These are phyloP conservation scores for Scutellaria minor DNA, from an alignment of 257 asterid genomes.

Conservation along the genomic window DNA sequence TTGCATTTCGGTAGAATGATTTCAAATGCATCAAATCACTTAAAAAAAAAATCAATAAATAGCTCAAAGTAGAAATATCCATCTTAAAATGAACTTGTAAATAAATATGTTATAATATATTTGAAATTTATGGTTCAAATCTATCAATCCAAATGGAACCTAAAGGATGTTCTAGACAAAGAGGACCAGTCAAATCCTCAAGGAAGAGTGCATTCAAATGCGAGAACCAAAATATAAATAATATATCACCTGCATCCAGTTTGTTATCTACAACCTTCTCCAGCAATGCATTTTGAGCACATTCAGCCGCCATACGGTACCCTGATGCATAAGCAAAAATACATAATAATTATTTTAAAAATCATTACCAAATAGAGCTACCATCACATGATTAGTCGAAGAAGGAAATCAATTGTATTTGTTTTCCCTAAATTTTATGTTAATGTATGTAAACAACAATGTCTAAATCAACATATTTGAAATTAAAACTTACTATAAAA, in stretches of 20 bases:
- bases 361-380: not conserved
- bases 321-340: conserved; percentile 47
- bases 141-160: not conserved
- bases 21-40: not conserved
- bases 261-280: conserved; percentile 90
- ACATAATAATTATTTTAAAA: not conserved
- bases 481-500: conserved; percentile 9
- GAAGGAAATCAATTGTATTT: not conserved
- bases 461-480: conserved; percentile 2
- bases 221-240: conserved; percentile 9
- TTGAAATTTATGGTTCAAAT: no score
- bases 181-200: not conserved
- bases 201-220: not conserved
- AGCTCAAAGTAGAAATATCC: not conserved
- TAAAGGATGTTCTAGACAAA: not conserved
- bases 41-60: not conserved
- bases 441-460: not conserved
- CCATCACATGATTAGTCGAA: not conserved
- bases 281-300: conserved; percentile 79
- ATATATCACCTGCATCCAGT: conserved; percentile 71
- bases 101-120: not conserved
- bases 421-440: not conserved
- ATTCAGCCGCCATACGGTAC: conserved; percentile 90
- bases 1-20: not conserved
- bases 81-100: not conserved